Conservation (phyloP, 1,284 basidiomycete genomes). For the Sporisorium sorghi region DNA sequence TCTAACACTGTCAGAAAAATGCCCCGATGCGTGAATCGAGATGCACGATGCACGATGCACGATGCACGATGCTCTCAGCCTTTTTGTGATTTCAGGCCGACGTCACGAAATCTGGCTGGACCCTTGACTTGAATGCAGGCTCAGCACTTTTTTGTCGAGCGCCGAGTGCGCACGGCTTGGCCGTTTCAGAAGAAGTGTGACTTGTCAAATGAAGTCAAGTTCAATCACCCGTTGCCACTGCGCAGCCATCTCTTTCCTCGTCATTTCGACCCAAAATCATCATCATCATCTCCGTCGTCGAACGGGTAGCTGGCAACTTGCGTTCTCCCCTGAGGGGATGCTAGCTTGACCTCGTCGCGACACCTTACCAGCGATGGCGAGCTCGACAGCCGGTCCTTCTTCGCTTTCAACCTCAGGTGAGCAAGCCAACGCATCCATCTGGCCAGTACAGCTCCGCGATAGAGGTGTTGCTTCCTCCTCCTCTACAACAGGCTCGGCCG, state of each 20-base stretch:
- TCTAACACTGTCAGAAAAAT: background rate
- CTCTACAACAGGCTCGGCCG: background rate
- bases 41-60: no score
- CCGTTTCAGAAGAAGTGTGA: background rate
- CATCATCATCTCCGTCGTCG: background rate
- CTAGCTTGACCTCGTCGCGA: background rate
- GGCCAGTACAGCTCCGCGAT: conserved; percentile 38
- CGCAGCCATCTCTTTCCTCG: background rate
- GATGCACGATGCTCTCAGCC: no score
- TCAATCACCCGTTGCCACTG: background rate
- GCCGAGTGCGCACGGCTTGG: background rate
- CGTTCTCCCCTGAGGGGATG: background rate
- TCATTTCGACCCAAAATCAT: background rate
- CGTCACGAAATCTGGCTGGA: background rate
- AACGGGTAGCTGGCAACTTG: background rate
- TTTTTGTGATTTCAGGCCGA: background rate
- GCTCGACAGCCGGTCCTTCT: background rate
- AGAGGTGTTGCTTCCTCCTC: background rate
- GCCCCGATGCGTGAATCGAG: no score
- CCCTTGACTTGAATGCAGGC: background rate
- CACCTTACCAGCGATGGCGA: background rate
- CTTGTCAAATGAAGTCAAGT: background rate
- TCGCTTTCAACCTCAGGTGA: background rate
- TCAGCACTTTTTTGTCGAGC: conserved; percentile 1
- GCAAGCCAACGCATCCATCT: conserved; percentile 28